Base-by-base conservation (phyloP, 768 basidiomycete genomes). In the Coprinopsis strossmayeri region DNA sequence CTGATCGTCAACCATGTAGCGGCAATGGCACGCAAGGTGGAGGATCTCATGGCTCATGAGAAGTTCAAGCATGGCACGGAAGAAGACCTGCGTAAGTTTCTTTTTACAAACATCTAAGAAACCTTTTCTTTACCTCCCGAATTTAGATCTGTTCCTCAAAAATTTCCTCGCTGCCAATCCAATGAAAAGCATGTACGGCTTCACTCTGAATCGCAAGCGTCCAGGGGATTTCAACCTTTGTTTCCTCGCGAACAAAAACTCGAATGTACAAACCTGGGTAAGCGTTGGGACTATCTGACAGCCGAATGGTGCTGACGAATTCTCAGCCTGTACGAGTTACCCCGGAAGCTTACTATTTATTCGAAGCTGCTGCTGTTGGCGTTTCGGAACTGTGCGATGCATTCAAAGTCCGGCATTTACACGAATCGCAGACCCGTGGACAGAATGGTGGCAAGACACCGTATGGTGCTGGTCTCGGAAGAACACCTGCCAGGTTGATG, bases 1-100 rank as follows among this genome's bases (percentile, higher is more conserved):
- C 64, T 99, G 56, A 91, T 98, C 55, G 92, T 97, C 63, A 93
- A 93, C 59, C 93, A 99, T 64, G 83, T 98, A 34, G 90, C 92
- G 71, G 86, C 92, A 7, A 94, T 94, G 74, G 84, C 89, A 37
- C 82, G 91, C 34, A 84, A 90, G 55, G 86, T 97, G 1, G 94
- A 97, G 64, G 93, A 98, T 61, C 69, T 98, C 48, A 92, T 92
- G 84, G 79, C 84, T 20, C 89, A 93, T 59, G 96, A 98, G 59
- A 96, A 96, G 64, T 98, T 87, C 75, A 92, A 92, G 64, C 80
- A 80, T 27, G 87, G 86, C 17, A 74, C 83, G 9, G 89, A 94
- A 65, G 88, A 91, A 48, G 88, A 94, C 55, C 77, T 99, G 40
- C 88, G 95, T 97, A 56, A 63, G 94, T 74, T n/a, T n/a, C 39